These are phyloP conservation scores for Cardamine resedifolia DNA, from an alignment of 345 rosid genomes.

Conservation along the genomic window DNA sequence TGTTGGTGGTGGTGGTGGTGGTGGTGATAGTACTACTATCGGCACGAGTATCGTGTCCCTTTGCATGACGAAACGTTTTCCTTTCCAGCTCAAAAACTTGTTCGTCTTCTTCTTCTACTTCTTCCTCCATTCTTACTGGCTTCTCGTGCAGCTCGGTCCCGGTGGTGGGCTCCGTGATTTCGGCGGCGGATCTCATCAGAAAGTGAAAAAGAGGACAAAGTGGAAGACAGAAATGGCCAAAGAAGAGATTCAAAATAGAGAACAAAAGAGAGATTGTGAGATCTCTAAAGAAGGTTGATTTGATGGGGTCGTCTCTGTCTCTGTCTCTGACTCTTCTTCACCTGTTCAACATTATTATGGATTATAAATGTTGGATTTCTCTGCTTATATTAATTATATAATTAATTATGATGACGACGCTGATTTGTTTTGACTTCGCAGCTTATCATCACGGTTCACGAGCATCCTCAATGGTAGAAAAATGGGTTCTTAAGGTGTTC, in stretches of 20 bases:
- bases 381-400: not conserved
- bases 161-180: conserved; percentile 35
- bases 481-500: no score
- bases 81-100: conserved; percentile 20
- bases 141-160: conserved; percentile 31
- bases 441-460: not conserved
- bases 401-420: not conserved
- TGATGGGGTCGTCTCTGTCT: conserved; percentile 36
- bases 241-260: not conserved
- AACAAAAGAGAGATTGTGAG: conserved; percentile 5
- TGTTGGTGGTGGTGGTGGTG: no score
- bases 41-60: not conserved
- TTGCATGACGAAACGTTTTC: conserved; percentile 13
- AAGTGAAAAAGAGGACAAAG: not conserved
- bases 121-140: not conserved
- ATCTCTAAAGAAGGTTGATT: not conserved
- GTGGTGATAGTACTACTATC: conserved; percentile 25
- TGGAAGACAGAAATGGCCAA: conserved; percentile 19
- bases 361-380: not conserved
- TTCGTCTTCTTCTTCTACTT: conserved; percentile 26
- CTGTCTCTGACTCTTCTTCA: not conserved
- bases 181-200: conserved; percentile 37
- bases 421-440: conserved; percentile 15
- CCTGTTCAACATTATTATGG: not conserved
- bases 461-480: no score